Base-by-base conservation (phyloP, 768 basidiomycete genomes). In the Phallus indusiatus region DNA sequence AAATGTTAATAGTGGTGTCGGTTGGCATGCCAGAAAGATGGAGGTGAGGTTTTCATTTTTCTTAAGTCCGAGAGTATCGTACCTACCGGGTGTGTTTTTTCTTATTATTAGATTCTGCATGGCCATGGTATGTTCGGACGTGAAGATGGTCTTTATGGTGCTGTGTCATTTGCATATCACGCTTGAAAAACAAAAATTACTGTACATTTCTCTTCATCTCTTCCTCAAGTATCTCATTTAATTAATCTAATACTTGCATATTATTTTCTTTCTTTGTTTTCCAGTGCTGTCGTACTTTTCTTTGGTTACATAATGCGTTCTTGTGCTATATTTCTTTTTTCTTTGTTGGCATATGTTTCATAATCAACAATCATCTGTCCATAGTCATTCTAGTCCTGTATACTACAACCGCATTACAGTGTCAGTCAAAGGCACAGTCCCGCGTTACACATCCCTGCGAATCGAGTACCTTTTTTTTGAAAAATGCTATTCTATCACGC, bases 21-120 rank as follows among this genome's bases (percentile, higher is more conserved):
- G 95, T 0, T 98, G 94, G 94, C 93, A 96, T 72, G 85, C 90
- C 20, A 75, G 94, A 60, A 99, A 99, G 74, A 93, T 96, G 90
- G 94, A 96, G 82, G 90, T 91, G 65, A 59, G 85, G 73, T n/a
- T 42, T n/a, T 22, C 61, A 52, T 34, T 47, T 17, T 62, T 6
- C 47, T 52, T 53, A 18, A 17, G 56, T 21, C 24, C 21, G 24
- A 22, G 59, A 24, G 22, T 12, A 17, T 33, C 35, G 60, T 37
- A 28, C 59, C 62, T 33, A 36, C 7, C 28, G 28, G 28, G 28
- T 7, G n/a, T n/a, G 64, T 58, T 49, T 35, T 50, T 34, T 18
- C 11, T 47, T 46, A 61, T 35, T 28, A 54, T 20, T 59, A 90
- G 88, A 77, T 97, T 21, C 70, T 99, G 60, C 86, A 89, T 66